Base-by-base conservation (phyloP, 148 eudicot genomes). In the Euryodendron excelsum region DNA sequence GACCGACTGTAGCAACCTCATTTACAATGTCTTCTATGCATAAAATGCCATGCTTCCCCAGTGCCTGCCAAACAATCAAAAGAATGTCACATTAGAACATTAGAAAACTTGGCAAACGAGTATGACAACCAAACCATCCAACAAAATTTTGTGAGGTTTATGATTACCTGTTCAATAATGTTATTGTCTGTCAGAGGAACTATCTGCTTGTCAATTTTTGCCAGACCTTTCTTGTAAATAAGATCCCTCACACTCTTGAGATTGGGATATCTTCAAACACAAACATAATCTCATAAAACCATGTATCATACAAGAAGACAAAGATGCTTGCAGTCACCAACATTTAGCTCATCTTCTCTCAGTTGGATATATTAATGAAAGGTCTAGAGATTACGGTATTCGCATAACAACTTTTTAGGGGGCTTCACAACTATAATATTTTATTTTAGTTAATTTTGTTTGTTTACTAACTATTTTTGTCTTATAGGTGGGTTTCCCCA, bases 241-340 rank as follows among this genome's bases (percentile, higher is more conserved):
- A 96, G 89, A 48, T 93, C 99, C 86, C 84, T 93, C 77, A 93
- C 93, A 78, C 80, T 93, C 87, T 96, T 93, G 69, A 96, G 69
- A 71, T 84, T 88, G 3, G 91, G 91, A 73, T 81, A 83, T 78
- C 91, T 86, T 55, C 80, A 80, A 33, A 68, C 10, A 10, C 7
- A 61, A 69, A n/a, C 27, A 44, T 17, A 79, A 25, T 73, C 55
- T 2, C 60, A 41, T 52, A 30, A 60, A 41, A 76, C 60, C 62
- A 59, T 48, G 21, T 34, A 53, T 20, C 41, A 23, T 53, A 4
- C 18, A 33, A 44, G n/a, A 31, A 48, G 30, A 15, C 72, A 67
- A n/a, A 18, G 45, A 34, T 3, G 2, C 72, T 67, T 39, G 23
- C 30, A 67, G 31, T 31, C 2, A 63, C 12, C 1, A 64, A 17